Evolutionary conservation across 1,284 basidiomycete genomes (phyloP).

Genomic region (Leccinum fuscescens): DNA sequence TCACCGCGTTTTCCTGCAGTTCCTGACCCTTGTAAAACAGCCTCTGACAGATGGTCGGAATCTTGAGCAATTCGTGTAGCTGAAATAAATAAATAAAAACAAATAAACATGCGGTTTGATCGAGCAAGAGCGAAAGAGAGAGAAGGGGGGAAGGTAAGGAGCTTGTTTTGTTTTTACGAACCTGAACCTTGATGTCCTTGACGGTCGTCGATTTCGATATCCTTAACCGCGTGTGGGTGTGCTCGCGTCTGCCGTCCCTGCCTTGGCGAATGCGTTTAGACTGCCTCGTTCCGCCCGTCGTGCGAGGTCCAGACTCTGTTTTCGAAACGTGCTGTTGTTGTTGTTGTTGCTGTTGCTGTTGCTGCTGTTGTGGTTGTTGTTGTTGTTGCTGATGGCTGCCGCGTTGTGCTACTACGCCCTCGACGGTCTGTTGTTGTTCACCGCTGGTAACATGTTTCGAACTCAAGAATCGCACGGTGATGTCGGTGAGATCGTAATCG

Average conservation of each 20-base stretch:
- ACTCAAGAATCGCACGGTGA: conserved; percentile 44
- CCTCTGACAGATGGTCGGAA: conserved; percentile 73
- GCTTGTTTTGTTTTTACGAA: conserved; percentile 32
- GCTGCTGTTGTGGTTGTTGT: not conserved
- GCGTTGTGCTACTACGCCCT: conserved; percentile 19
- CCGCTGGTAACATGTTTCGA: conserved; percentile 21
- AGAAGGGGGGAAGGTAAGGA: not conserved
- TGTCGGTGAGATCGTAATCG: conserved; percentile 51
- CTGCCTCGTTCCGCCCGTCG: conserved; percentile 44
- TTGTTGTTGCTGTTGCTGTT: not conserved
- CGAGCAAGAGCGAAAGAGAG: not conserved
- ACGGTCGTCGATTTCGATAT: conserved; percentile 66
- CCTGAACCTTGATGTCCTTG: conserved; percentile 74
- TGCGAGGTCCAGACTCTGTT: conserved; percentile 27
- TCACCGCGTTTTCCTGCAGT: conserved; percentile 60
- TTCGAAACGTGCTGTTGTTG: conserved; percentile 18
- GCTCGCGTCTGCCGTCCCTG: conserved; percentile 44
- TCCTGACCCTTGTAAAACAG: conserved; percentile 63
- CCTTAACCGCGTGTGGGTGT: conserved; percentile 44
- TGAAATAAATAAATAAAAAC: conserved; percentile 19
- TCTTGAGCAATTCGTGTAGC: conserved; percentile 59
- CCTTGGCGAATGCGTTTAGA: conserved; percentile 65
- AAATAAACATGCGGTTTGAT: not conserved
- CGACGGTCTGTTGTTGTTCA: conserved; percentile 21
- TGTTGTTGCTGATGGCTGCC: conserved; percentile 12